Percentiles rank a stretch among this genome's conserved stretches.
Evolutionary conservation across 1,284 basidiomycete genomes (phyloP).

Genomic region (Cerrena zonata): DNA sequence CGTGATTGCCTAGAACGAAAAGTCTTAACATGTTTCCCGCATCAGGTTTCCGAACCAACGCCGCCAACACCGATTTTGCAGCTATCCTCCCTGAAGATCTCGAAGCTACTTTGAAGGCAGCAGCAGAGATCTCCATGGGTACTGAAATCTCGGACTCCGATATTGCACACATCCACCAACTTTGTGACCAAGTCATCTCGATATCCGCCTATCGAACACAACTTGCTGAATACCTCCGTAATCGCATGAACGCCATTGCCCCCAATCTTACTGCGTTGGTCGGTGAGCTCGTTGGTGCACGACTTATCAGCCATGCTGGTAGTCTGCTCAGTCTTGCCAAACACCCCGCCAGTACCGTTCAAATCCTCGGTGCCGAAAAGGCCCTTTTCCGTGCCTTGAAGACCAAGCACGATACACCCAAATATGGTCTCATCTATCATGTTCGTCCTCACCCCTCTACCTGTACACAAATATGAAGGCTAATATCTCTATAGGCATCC

Average conservation of each 20-base stretch:
- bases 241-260: constrained; percentile 95
- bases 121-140: constrained; percentile 96
- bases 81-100: constrained; percentile 92
- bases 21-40: not conserved
- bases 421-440: constrained; percentile 97
- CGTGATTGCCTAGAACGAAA: not conserved
- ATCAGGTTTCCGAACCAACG: constrained; percentile 88
- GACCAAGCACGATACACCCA: constrained; percentile 98
- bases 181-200: constrained; percentile 95
- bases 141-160: constrained; percentile 97
- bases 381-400: constrained; percentile 96
- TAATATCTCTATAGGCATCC: constrained; percentile 55
- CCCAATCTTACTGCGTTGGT: constrained; percentile 95
- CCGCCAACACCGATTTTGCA: constrained; percentile 79
- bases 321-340: constrained; percentile 91
- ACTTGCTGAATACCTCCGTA: constrained; percentile 89
- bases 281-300: constrained; percentile 93
- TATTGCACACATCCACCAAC: constrained; percentile 88
- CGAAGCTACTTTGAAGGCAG: constrained; percentile 85
- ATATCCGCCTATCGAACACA: constrained; percentile 92
- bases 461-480: constrained; percentile 1
- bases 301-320: constrained; percentile 94
- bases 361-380: constrained; percentile 98
- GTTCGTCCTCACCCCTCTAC: constrained; percentile 38
- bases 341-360: constrained; percentile 95